Evolutionary conservation across 1,139 yeast species (phyloP).

Genomic region (Scheffersomyces cryptocercus): DNA sequence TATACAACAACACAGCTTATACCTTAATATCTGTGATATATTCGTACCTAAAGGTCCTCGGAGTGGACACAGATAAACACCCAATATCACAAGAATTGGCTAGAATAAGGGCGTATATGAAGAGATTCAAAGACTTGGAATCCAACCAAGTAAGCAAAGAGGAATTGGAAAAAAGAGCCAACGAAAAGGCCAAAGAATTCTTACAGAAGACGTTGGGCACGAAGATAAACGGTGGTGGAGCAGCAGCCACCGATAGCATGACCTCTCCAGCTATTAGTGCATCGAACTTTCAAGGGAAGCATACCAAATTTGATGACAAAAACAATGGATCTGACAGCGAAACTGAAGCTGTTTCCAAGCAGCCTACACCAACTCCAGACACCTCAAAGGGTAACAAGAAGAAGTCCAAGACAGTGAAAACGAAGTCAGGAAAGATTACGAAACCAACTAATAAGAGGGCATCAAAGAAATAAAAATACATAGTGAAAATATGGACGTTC

Average conservation of each 20-base stretch:
- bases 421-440: not conserved
- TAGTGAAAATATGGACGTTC: not conserved
- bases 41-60: conserved; percentile 62
- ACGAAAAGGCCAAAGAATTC: conserved; percentile 42
- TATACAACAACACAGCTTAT: conserved; percentile 45
- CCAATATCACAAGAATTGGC: conserved; percentile 70
- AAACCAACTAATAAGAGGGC: not conserved
- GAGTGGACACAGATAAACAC: conserved; percentile 57
- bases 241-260: conserved; percentile 26
- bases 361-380: no score
- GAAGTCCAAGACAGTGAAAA: conserved; percentile 1
- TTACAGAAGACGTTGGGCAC: conserved; percentile 49
- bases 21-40: conserved; percentile 46
- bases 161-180: conserved; percentile 21
- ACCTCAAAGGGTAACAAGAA: not conserved
- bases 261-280: conserved; percentile 59
- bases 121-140: conserved; percentile 52
- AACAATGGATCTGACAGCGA: conserved; percentile 6
- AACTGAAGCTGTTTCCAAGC: not conserved
- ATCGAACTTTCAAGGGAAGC: conserved; percentile 58
- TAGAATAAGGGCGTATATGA: conserved; percentile 71
- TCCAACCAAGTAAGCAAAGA: conserved; percentile 16
- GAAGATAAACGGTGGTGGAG: conserved; percentile 28
- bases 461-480: conserved; percentile 2
- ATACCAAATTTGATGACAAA: conserved; percentile 49